Conservation (phyloP, 2,329 filamentous ascomycete species). For the Gaeumannomyces sp. region DNA sequence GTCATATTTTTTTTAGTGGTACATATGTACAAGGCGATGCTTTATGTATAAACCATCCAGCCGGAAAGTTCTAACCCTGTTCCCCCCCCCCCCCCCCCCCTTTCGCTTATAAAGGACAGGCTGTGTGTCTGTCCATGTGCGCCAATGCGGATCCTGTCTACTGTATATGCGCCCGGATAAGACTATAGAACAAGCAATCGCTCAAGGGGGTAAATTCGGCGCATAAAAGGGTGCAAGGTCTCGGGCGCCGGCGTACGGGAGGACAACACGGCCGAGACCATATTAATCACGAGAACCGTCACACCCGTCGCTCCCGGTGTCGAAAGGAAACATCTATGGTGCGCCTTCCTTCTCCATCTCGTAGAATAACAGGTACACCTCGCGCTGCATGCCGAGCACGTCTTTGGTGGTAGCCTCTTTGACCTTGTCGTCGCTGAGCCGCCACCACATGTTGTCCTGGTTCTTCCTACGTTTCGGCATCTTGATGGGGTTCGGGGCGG, state of each 20-base stretch:
- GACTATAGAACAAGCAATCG: neutral
- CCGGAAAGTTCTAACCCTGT: neutral
- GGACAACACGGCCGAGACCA: neutral
- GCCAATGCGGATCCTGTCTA: neutral
- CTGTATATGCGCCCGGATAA: neutral
- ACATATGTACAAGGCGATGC: neutral
- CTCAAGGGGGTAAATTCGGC: neutral
- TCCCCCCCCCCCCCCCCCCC: too few species aligned
- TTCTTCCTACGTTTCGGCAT: conserved; percentile 32
- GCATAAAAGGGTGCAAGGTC: neutral
- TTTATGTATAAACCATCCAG: neutral
- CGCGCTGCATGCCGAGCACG: conserved; percentile 86
- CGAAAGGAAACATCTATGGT: neutral
- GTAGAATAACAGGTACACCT: conserved; percentile 96
- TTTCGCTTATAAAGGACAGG: neutral
- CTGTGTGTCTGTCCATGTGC: too few species aligned
- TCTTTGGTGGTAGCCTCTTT: conserved; percentile 91
- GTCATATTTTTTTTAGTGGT: neutral
- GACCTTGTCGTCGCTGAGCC: conserved; percentile 94
- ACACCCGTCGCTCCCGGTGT: neutral
- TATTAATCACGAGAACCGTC: too few species aligned
- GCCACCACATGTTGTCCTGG: conserved; percentile 80
- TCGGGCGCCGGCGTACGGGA: neutral
- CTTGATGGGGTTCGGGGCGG: conserved; percentile 9
- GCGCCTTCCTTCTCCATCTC: conserved; percentile 59